Evolutionary conservation across 345 rosid species (phyloP), one percentile per base, ranked within the genome.

Genomic region (Camelina sativa): DNA sequence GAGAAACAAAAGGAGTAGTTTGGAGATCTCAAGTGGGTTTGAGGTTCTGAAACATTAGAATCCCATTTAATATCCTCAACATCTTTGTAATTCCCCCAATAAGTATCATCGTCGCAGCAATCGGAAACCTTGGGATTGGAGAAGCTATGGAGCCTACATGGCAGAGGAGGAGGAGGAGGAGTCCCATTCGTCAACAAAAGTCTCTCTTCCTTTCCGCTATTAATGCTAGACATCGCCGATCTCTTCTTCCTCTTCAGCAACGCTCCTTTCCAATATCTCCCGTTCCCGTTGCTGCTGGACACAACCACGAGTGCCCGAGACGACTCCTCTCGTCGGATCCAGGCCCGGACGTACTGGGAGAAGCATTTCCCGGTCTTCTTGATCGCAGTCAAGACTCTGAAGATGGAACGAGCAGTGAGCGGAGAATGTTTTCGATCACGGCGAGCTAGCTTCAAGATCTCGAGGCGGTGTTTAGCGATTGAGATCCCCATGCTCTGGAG

Each of bases 401-500:
- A 84, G 44, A 91, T 38, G 6, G 88, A 77, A 16, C 56, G 85
- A 43, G 62, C 44, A 5, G 51, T 28, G 2, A 80, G 80, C 11
- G 53, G 65, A 19, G 62, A 34, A 17, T 74, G 70, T 54, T 56
- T 76, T 13, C 65, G 83, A n/a, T 85, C 85, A 48, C 80, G 76
- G 10, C 87, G 84, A 20, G 93, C 96, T 4, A 92, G 93, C 81
- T 92, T 95, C 65, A 95, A 84, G 62, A 95, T 95, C 84, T 95
- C 96, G 11, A 95, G 89, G 73, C 99, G 86, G 76, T 95, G 97
- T 65, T 92, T 95, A 72, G 99, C 97, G 65, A 95, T 86, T 17
- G 97, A 89, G 46, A 95, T 85, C 8, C 99, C 99, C 84, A 95
- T 86, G 96, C 99, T 95, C 15, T 89, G 99, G 28, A 95, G 93